These are phyloP conservation scores for Urochloa ruziziensis DNA, from an alignment of 176 grass and related monocot genomes.

Conservation along the genomic window DNA sequence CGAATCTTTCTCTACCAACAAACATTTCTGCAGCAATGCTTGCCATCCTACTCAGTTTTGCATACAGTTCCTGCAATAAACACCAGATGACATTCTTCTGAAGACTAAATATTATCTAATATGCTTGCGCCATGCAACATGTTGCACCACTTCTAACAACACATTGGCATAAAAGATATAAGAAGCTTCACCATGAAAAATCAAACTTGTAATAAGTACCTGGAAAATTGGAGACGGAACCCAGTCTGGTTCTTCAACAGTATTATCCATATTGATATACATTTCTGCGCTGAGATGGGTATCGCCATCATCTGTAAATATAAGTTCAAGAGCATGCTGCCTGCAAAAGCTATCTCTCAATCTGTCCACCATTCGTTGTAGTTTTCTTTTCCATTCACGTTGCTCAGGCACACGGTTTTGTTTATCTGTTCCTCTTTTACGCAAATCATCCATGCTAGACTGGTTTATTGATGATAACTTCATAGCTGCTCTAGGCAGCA, in stretches of 20 bases:
- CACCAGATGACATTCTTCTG: conserved; percentile 5
- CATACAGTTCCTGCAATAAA: conserved; percentile 69
- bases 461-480: conserved; percentile 69
- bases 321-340: conserved; percentile 94
- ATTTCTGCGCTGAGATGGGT: conserved; percentile 85
- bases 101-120: background rate
- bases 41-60: conserved; percentile 76
- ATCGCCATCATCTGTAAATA: conserved; percentile 93
- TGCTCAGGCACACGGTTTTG: conserved; percentile 77
- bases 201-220: conserved; percentile 53
- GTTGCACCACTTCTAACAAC: background rate
- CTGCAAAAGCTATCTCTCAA: conserved; percentile 85
- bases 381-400: conserved; percentile 91
- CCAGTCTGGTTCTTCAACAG: conserved; percentile 77
- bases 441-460: conserved; percentile 58
- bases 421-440: conserved; percentile 60
- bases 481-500: conserved; percentile 84
- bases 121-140: background rate
- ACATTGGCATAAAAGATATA: background rate
- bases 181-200: background rate
- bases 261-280: conserved; percentile 84
- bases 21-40: conserved; percentile 80
- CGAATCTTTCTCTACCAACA: conserved; percentile 83
- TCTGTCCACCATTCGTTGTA: conserved; percentile 82
- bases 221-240: conserved; percentile 83